Conservation (phyloP, 2,329 filamentous ascomycete species). For the Mycosphaerella sp. region DNA sequence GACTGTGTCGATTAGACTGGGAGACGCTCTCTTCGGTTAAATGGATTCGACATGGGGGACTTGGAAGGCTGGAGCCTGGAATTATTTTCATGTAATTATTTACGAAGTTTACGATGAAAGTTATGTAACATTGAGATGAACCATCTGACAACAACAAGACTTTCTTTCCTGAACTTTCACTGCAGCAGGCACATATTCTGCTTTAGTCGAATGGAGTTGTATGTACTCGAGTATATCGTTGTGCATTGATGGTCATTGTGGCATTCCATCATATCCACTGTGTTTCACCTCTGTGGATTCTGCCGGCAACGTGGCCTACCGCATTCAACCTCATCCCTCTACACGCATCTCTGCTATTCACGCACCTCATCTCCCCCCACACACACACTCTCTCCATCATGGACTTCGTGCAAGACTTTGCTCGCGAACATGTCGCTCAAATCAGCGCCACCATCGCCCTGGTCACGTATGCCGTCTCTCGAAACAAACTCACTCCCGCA, state of each 20-base stretch:
- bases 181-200: not conserved
- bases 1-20: slow-evolving; percentile 42
- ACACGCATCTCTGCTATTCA: not conserved
- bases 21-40: slow-evolving; percentile 47
- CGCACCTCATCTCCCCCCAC: not conserved
- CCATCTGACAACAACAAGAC: not conserved
- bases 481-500: slow-evolving; percentile 57
- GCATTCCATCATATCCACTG: too few species aligned
- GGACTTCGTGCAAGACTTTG: slow-evolving; percentile 23
- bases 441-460: slow-evolving; percentile 29
- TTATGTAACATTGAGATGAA: slow-evolving; percentile 2
- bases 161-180: not conserved
- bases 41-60: slow-evolving; percentile 3
- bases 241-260: too few species aligned
- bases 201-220: too few species aligned
- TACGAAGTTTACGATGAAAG: slow-evolving; percentile 19
- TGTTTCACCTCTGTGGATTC: too few species aligned
- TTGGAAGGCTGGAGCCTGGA: not conserved
- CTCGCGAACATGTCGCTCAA: slow-evolving; percentile 23
- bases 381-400: slow-evolving; percentile 9
- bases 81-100: slow-evolving; percentile 19
- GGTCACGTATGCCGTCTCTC: slow-evolving; percentile 49
- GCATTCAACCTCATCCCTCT: too few species aligned
- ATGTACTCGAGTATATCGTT: too few species aligned
- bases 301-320: too few species aligned